These are phyloP conservation scores for Sporothrix pseudoabietina DNA, from an alignment of 2,329 filamentous ascomycete species.

Conservation along the genomic window DNA sequence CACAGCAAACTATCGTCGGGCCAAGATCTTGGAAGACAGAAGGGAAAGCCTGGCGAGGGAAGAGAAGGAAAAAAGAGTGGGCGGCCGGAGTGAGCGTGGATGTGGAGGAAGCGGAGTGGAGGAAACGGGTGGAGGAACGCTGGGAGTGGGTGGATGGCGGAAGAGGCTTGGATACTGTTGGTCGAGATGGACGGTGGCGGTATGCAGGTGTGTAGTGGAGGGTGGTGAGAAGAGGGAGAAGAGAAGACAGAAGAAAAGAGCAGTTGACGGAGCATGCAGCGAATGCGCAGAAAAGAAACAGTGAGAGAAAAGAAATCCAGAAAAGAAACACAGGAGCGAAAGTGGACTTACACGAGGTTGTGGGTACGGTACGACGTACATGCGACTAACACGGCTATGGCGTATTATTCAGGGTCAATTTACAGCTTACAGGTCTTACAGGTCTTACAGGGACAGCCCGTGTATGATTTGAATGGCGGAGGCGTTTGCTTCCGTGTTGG, in stretches of 20 bases:
- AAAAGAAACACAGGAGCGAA: neutral
- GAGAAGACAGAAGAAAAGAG: neutral
- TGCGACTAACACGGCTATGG: neutral
- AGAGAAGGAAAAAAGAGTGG: neutral
- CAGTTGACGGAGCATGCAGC: neutral
- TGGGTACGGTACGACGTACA: neutral
- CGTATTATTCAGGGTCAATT: neutral
- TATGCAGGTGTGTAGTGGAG: neutral
- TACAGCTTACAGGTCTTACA: neutral
- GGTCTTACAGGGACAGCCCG: neutral
- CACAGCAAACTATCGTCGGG: constrained; percentile 6
- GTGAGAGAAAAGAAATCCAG: neutral
- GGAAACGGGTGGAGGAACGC: neutral
- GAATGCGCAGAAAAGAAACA: neutral
- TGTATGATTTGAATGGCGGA: neutral
- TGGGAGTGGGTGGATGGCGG: neutral
- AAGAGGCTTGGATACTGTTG: constrained; percentile 12
- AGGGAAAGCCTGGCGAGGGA: neutral
- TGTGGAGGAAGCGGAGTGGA: neutral
- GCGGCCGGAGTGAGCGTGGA: neutral
- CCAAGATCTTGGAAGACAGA: constrained; percentile 2
- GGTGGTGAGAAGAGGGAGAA: neutral
- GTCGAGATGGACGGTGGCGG: neutral
- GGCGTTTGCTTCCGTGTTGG: neutral
- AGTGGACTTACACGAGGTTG: neutral